Percentiles rank a stretch among this genome's conserved stretches.
These are phyloP conservation scores for Dillenia turbinata DNA, from an alignment of 164 flowering plant genomes.

Conservation along the genomic window DNA sequence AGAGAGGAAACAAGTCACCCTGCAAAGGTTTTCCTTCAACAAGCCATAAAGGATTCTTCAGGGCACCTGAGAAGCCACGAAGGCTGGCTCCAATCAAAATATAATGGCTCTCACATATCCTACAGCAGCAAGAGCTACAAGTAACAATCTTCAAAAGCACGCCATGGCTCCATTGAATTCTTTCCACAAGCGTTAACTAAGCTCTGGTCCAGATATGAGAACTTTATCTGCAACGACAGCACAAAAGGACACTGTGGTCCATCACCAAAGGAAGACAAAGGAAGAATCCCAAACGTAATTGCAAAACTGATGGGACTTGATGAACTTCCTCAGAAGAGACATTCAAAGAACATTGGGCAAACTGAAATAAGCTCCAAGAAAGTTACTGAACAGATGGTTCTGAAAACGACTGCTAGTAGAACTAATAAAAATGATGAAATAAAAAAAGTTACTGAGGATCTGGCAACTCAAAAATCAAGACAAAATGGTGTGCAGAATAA, in stretches of 20 bases:
- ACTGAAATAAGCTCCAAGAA: constrained; percentile 21
- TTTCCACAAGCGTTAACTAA: constrained; percentile 38
- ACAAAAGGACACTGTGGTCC: constrained; percentile 18
- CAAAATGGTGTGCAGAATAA: constrained; percentile 17
- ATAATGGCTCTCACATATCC: constrained; percentile 30
- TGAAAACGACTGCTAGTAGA: constrained; percentile 12
- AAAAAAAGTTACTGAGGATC: constrained; percentile 14
- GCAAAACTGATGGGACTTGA: constrained; percentile 94
- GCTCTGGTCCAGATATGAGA: constrained; percentile 22
- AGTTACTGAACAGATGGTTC: constrained; percentile 8
- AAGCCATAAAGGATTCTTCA: constrained; percentile 33
- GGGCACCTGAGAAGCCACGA: constrained; percentile 17
- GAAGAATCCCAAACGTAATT: constrained; percentile 68
- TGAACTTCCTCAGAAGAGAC: constrained; percentile 41
- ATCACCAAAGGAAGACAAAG: constrained; percentile 40
- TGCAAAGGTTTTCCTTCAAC: constrained; percentile 69
- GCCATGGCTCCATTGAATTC: constrained; percentile 10
- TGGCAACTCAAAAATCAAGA: constrained; percentile 5
- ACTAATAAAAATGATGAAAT: constrained; percentile 23
- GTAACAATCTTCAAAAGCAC: constrained; percentile 14
- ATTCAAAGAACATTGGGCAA: constrained; percentile 17
- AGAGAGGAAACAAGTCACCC: constrained; percentile 31
- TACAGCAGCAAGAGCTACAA: constrained; percentile 16
- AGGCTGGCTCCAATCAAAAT: constrained; percentile 22
- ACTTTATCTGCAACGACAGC: constrained; percentile 19